phyloP scores from a whole-genome alignment of 345 rosid genomes.

The Iberis pinnata region DNA sequence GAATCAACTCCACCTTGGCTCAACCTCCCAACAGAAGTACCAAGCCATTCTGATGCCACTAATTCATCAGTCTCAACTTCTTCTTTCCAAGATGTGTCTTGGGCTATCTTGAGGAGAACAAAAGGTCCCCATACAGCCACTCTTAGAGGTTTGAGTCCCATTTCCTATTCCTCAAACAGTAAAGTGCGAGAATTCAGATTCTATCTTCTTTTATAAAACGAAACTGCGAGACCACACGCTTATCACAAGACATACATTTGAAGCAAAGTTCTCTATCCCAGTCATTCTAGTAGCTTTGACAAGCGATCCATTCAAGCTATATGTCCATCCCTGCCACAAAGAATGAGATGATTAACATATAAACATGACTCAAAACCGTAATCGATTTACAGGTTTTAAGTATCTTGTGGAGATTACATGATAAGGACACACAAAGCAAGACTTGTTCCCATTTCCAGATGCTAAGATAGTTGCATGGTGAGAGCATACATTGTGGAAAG shows the following conservation, averaged over 20 bases:
- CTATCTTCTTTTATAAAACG: background rate
- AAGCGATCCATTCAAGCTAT: constrained; percentile 71
- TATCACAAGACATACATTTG: constrained; percentile 40
- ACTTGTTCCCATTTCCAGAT: constrained; percentile 57
- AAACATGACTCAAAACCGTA: constrained; percentile 3
- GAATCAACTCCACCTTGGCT: constrained; percentile 55
- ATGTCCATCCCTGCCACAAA: constrained; percentile 76
- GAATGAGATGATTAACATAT: no score
- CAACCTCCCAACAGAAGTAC: constrained; percentile 54
- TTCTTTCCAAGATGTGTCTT: constrained; percentile 17
- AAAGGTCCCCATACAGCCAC: constrained; percentile 89
- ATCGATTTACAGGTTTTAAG: background rate
- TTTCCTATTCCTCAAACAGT: constrained; percentile 46
- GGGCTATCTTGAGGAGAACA: constrained; percentile 60
- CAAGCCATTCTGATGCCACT: constrained; percentile 71
- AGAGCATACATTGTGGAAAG: constrained; percentile 87
- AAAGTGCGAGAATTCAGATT: constrained; percentile 19
- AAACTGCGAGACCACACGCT: background rate
- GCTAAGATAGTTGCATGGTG: constrained; percentile 89
- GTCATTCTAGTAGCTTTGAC: constrained; percentile 63
- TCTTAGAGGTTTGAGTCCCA: constrained; percentile 62
- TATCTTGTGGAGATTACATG: constrained; percentile 42
- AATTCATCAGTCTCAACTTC: constrained; percentile 23
- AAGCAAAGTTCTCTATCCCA: constrained; percentile 52
- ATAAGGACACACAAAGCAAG: constrained; percentile 88